phyloP scores from a whole-genome alignment of 495 filamentous ascomycete species.

The Durotheca rogersii region DNA sequence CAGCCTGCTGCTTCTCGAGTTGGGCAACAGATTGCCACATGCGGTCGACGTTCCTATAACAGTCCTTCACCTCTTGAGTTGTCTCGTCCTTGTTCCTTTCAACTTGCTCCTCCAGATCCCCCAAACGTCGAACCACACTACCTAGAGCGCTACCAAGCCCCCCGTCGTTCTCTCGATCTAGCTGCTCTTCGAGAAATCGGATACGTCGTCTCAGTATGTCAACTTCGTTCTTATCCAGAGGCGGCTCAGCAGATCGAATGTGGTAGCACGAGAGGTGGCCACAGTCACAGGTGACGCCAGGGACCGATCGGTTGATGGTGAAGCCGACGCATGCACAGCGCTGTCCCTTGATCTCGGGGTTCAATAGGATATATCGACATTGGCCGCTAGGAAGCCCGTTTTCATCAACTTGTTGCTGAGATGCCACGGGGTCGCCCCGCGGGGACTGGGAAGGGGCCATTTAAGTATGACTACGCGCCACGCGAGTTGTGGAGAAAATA shows the following conservation, averaged over 20 bases:
- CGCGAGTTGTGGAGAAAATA: conserved; percentile 28
- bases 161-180: conserved; percentile 45
- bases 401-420: conserved; percentile 37
- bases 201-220: conserved; percentile 50
- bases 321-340: conserved; percentile 58
- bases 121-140: conserved; percentile 44
- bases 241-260: conserved; percentile 42
- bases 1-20: conserved; percentile 43
- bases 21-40: conserved; percentile 52
- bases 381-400: conserved; percentile 52
- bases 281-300: conserved; percentile 54
- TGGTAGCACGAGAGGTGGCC: conserved; percentile 59
- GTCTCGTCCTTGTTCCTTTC: conserved; percentile 52
- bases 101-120: conserved; percentile 52
- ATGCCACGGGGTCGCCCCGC: conserved; percentile 18
- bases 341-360: conserved; percentile 55
- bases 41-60: conserved; percentile 52
- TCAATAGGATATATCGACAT: conserved; percentile 56
- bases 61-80: conserved; percentile 49
- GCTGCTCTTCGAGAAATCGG: conserved; percentile 48
- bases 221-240: conserved; percentile 46
- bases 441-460: conserved; percentile 27
- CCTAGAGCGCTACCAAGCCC: conserved; percentile 37
- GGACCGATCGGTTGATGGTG: conserved; percentile 51
- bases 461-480: conserved; percentile 27